Evolutionary conservation across 331 rosid species (phyloP).

Genomic region (Ulmus americana): DNA sequence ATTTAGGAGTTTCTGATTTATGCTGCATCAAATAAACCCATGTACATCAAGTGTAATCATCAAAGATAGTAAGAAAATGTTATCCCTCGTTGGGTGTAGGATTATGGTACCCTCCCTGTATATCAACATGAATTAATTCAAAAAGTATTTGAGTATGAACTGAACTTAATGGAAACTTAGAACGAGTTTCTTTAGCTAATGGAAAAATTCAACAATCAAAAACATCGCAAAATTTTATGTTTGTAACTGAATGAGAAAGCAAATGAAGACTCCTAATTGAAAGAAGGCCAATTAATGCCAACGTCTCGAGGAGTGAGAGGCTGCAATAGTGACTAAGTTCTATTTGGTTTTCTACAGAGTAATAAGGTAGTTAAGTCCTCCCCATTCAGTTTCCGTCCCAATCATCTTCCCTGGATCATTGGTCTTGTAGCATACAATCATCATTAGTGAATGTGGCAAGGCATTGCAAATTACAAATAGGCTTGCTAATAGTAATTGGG

Average conservation of each 20-base stretch:
- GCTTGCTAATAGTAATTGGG: conserved; percentile 4
- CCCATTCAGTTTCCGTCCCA: conserved; percentile 6
- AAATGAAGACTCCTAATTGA: neutral
- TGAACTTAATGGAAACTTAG: neutral
- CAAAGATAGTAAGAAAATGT: neutral
- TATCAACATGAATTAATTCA: conserved; percentile 7
- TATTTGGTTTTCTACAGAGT: neutral
- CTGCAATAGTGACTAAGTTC: neutral
- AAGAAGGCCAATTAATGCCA: conserved; percentile 15
- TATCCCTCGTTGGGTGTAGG: neutral
- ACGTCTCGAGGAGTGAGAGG: neutral
- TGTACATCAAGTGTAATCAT: neutral
- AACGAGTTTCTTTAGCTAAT: neutral
- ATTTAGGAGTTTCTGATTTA: neutral
- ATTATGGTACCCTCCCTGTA: neutral
- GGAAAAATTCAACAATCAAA: neutral
- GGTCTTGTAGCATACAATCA: conserved; percentile 3
- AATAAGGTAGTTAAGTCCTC: neutral
- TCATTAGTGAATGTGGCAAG: neutral
- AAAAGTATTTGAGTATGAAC: neutral
- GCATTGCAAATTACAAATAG: neutral
- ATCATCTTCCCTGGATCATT: conserved; percentile 8
- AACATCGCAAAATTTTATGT: neutral
- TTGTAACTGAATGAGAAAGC: neutral
- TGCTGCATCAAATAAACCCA: neutral